These are phyloP conservation scores for Pittosporum tobira DNA, from an alignment of 129 eudicot species.

Conservation along the genomic window DNA sequence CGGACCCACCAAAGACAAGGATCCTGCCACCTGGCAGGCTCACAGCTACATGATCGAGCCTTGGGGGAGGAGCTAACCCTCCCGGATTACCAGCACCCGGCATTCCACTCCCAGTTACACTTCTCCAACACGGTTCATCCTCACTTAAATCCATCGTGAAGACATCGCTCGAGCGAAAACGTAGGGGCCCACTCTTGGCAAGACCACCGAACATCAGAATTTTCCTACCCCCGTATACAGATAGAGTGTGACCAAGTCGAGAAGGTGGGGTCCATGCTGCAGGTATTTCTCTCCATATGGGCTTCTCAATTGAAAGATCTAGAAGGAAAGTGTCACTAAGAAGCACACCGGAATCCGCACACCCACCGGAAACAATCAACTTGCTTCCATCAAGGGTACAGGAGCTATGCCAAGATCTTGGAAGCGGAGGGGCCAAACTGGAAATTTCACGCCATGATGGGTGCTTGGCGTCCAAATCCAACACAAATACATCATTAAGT, in stretches of 20 bases:
- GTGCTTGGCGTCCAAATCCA: slow-evolving; percentile 83
- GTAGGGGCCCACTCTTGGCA: slow-evolving; percentile 88
- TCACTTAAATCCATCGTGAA: slow-evolving; percentile 64
- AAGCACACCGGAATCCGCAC: slow-evolving; percentile 94
- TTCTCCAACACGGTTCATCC: slow-evolving; percentile 63
- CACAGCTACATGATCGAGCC: slow-evolving; percentile 80
- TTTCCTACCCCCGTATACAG: slow-evolving; percentile 88
- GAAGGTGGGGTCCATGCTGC: slow-evolving; percentile 93
- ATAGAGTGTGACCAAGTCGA: slow-evolving; percentile 79
- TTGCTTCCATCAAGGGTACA: slow-evolving; percentile 91
- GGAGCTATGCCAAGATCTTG: slow-evolving; percentile 95
- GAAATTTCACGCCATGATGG: slow-evolving; percentile 94
- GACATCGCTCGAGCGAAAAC: slow-evolving; percentile 61
- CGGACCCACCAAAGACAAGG: slow-evolving; percentile 77
- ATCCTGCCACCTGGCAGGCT: slow-evolving; percentile 84
- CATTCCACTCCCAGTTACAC: slow-evolving; percentile 76
- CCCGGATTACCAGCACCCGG: slow-evolving; percentile 81
- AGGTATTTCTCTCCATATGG: slow-evolving; percentile 82
- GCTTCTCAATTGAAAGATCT: slow-evolving; percentile 80
- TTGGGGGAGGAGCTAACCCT: slow-evolving; percentile 76
- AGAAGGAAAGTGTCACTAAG: slow-evolving; percentile 82
- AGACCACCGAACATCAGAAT: slow-evolving; percentile 94
- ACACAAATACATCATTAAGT: slow-evolving; percentile 72
- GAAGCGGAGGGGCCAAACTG: slow-evolving; percentile 82
- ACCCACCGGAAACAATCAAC: slow-evolving; percentile 84